phyloP scores from a whole-genome alignment of 495 filamentous ascomycete species.

The Schizothecium vesticola region DNA sequence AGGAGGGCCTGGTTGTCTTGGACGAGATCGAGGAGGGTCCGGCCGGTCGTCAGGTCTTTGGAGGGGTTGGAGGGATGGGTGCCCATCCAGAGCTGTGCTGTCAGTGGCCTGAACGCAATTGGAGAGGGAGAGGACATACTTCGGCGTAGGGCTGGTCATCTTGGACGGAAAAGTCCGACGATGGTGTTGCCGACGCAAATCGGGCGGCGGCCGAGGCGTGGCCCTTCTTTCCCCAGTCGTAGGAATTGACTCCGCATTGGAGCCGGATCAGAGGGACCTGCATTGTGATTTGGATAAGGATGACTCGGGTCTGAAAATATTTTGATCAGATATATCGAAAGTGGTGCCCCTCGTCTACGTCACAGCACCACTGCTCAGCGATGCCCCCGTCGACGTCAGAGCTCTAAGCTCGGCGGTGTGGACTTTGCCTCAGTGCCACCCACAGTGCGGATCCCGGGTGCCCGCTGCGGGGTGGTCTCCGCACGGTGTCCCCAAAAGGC shows the following conservation, averaged over 20 bases:
- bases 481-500: neutral
- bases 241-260: conserved; percentile 96
- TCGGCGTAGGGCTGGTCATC: conserved; percentile 84
- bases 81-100: conserved; percentile 87
- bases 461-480: neutral
- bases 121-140: conserved; percentile 39
- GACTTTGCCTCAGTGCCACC: neutral
- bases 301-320: neutral
- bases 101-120: conserved; percentile 1
- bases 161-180: conserved; percentile 66
- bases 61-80: conserved; percentile 95
- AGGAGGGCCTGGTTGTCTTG: conserved; percentile 82
- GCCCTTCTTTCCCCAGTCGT: conserved; percentile 97
- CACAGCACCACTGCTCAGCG: neutral
- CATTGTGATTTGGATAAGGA: conserved; percentile 13
- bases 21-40: conserved; percentile 83
- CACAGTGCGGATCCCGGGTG: neutral
- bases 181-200: conserved; percentile 72
- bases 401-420: neutral
- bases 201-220: conserved; percentile 70
- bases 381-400: neutral
- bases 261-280: conserved; percentile 77
- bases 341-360: neutral
- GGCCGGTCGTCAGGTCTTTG: conserved; percentile 76
- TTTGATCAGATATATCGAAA: neutral